These are phyloP conservation scores for Psophocarpus tetragonolobus DNA, from an alignment of 306 rosid genomes.

Conservation along the genomic window DNA sequence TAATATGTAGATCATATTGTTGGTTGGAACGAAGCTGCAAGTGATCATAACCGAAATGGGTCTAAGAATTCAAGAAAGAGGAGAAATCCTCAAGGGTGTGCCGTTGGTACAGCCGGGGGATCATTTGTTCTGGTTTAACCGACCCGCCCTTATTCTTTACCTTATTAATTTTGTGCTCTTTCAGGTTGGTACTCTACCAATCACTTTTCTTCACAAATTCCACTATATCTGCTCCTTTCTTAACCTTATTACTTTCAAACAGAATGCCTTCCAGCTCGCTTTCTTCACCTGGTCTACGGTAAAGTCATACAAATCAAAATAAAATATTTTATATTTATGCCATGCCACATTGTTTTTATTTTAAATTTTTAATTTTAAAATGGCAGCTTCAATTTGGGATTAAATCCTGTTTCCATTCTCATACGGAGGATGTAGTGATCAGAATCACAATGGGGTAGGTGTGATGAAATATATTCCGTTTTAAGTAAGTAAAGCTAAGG, in stretches of 20 bases:
- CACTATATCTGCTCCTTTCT: too few species aligned
- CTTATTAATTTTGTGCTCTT: conserved; percentile 86
- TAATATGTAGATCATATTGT: conserved; percentile 54
- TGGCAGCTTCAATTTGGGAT: conserved; percentile 65
- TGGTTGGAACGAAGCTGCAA: conserved; percentile 88
- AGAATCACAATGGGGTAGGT: conserved; percentile 85
- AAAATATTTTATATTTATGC: too few species aligned
- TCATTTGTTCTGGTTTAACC: conserved; percentile 79
- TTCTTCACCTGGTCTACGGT: conserved; percentile 84
- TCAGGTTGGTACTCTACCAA: too few species aligned
- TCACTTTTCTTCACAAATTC: too few species aligned
- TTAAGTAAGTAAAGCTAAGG: too few species aligned
- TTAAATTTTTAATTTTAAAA: background rate
- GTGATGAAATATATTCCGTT: background rate
- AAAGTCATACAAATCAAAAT: conserved; percentile 40
- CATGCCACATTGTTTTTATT: background rate
- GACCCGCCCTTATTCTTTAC: conserved; percentile 70
- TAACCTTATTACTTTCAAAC: conserved; percentile 68
- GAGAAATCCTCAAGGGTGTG: conserved; percentile 77
- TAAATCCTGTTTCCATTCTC: conserved; percentile 68
- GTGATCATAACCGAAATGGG: conserved; percentile 94
- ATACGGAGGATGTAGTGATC: conserved; percentile 58
- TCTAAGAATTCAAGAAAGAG: conserved; percentile 63
- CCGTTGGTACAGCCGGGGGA: conserved; percentile 86
- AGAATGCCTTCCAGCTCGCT: conserved; percentile 93